Evolutionary conservation across 257 asterid species (phyloP), one percentile per base, ranked within the genome.

Genomic region (Misopates orontium): DNA sequence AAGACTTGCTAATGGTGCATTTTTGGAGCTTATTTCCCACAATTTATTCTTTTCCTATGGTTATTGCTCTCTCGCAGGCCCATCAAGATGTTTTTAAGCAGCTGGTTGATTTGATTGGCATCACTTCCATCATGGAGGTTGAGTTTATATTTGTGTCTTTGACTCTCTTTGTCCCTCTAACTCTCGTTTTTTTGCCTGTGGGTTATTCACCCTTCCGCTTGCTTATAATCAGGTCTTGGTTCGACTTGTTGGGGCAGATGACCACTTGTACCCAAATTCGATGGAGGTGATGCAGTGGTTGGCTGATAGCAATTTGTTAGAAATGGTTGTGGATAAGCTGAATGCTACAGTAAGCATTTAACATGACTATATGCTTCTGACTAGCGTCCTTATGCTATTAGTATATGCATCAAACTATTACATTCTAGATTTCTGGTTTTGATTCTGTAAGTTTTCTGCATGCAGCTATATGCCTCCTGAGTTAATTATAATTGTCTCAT

Each of bases 91-190:
- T 90, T 64, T 86, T 94, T 60, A 81, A 76, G 70, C 84, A 82
- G 84, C 93, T 94, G 76, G 96, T 94, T 71, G 97, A 94, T 87
- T 83, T 94, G 87, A 90, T 94, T 74, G 99, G 97, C 57, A 85
- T 94, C 74, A 90, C 97, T 49, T 94, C 99, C 66, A 90, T 94
- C 71, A 94, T 90, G 99, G 99, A 94, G 97, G 99, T 94, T 73
- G 66, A 77, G 62, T 62, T 62, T 59, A n/a, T 32, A 40, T 74
- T 57, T 64, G 25, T 47, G 24, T 60, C 53, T 58, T 72, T 70
- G 51, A 15, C 19, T 3, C 55, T 64, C 25, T 39, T 36, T 42
- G 61, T 16, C 39, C 0, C 9, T 13, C 13, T 12, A 54, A 16
- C 60, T n/a, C 18, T 54, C 23, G 17, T 67, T 8, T 57, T 40